Percentiles rank a stretch among this genome's conserved stretches.
phyloP scores from a whole-genome alignment of 257 asterid genomes.

The Solanum paucissectum region DNA sequence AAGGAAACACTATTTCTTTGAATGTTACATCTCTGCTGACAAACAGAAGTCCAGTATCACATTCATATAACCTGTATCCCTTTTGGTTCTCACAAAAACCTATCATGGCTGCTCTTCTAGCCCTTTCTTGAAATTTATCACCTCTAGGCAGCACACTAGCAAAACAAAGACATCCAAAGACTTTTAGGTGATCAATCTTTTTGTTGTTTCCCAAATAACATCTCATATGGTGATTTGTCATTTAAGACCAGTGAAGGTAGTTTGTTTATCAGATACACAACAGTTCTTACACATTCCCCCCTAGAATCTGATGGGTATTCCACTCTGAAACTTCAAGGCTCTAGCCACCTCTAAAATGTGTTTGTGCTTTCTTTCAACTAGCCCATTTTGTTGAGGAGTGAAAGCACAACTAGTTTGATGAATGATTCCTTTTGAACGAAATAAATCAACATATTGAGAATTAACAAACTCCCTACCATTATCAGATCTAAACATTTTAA shows the following conservation, averaged over 20 bases:
- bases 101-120: not conserved
- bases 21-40: not conserved
- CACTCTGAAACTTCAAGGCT: not conserved
- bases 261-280: not conserved
- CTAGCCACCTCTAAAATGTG: not conserved
- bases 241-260: not conserved
- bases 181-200: not conserved
- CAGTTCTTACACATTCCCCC: not conserved
- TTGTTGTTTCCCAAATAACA: not conserved
- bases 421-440: not conserved
- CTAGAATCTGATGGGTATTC: not conserved
- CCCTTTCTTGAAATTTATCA: not conserved
- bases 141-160: not conserved
- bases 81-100: not conserved
- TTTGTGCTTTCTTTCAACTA: not conserved
- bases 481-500: not conserved
- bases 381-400: not conserved
- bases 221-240: not conserved
- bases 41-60: not conserved
- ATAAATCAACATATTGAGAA: not conserved
- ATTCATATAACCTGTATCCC: not conserved
- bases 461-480: not conserved
- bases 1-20: not conserved
- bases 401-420: not conserved
- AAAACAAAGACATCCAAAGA: not conserved